phyloP scores from a whole-genome alignment of 73 alveolate species.

The Breviolum minutum region DNA sequence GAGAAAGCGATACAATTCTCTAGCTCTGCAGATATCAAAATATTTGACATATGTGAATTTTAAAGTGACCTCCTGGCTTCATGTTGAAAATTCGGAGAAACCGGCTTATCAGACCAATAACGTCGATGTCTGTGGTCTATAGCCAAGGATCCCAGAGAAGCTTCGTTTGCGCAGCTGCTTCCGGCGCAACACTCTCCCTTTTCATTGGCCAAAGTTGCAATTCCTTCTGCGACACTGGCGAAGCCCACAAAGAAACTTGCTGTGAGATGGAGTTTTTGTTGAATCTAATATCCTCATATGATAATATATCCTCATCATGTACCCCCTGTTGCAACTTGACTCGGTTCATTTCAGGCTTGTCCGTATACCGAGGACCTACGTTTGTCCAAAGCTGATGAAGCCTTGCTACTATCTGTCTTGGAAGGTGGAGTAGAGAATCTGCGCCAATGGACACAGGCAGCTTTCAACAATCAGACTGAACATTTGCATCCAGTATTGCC shows the following conservation, averaged over 20 bases:
- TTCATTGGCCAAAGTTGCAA: background rate
- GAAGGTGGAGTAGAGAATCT: constrained; percentile 53
- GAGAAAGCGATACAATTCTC: no score
- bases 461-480: no score
- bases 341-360: no score
- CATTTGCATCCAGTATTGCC: no score
- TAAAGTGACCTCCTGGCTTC: background rate
- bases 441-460: constrained; percentile 76
- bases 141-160: background rate
- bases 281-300: background rate
- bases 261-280: background rate
- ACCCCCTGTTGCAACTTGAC: no score
- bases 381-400: constrained; percentile 49
- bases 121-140: no score
- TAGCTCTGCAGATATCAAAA: no score
- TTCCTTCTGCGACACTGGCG: background rate
- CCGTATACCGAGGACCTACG: background rate
- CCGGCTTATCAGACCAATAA: no score
- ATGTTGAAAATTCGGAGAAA: no score
- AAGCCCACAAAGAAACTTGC: background rate
- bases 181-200: background rate
- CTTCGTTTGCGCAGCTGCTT: constrained; percentile 4
- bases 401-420: constrained; percentile 41
- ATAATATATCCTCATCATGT: no score
- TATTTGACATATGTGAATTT: background rate